Conservation (phyloP, 1,284 basidiomycete genomes). For the Cryptococcus amylolentus region DNA sequence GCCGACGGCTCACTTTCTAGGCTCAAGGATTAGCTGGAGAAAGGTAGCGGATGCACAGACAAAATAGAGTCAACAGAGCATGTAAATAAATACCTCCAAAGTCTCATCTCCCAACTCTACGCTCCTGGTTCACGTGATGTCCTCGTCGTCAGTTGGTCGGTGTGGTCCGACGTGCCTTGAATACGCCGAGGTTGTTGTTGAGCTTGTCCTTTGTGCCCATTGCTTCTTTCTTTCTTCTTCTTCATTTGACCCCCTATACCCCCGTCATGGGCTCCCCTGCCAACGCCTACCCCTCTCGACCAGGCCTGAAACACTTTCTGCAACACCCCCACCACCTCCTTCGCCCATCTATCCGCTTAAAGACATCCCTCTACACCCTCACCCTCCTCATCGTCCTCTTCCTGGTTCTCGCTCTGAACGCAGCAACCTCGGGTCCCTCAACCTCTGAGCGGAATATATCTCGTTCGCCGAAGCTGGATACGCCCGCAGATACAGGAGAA, state of each 20-base stretch:
- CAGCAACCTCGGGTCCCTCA: conserved; percentile 12
- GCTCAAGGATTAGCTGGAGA: too few species aligned
- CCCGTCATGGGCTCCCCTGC: conserved; percentile 15
- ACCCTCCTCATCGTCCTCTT: conserved; percentile 26
- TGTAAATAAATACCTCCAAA: too few species aligned
- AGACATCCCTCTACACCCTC: conserved; percentile 32
- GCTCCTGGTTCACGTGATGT: too few species aligned
- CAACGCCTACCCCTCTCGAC: conserved; percentile 14
- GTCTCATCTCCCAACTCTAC: too few species aligned
- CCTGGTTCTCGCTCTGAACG: conserved; percentile 35
- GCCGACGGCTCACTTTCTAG: background rate
- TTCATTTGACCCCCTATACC: background rate
- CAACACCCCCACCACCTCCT: conserved; percentile 17
- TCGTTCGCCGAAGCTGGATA: conserved; percentile 20
- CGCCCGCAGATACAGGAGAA: conserved; percentile 32
- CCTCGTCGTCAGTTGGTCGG: too few species aligned
- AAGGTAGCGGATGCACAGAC: too few species aligned
- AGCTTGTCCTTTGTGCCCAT: background rate
- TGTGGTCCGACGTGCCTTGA: too few species aligned
- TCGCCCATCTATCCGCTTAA: conserved; percentile 34
- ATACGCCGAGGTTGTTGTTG: too few species aligned
- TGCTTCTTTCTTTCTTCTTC: background rate
- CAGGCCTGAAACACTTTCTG: conserved; percentile 6
- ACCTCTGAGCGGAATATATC: conserved; percentile 6
- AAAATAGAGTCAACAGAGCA: too few species aligned